A percentile compares a stretch with the other conserved stretches of the same genome.
Evolutionary conservation across 495 filamentous ascomycete species (phyloP).

Genomic region (Podospora conica): DNA sequence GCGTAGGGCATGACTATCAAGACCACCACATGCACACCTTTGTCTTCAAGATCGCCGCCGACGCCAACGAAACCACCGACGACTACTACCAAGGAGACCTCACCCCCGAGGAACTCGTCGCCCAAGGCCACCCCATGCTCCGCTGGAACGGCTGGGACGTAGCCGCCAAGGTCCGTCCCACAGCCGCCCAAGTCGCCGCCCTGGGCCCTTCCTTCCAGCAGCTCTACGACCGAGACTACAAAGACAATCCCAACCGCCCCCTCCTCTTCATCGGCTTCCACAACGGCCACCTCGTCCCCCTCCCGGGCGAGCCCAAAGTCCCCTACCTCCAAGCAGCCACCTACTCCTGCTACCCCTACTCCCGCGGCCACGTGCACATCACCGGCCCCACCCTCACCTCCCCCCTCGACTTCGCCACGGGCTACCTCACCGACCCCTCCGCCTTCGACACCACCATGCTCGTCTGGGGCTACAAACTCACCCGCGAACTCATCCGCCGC

Average conservation of each 20-base stretch:
- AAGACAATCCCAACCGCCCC: constrained; percentile 31
- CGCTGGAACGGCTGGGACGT: constrained; percentile 47
- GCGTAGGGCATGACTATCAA: constrained; percentile 46
- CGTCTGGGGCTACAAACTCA: constrained; percentile 49
- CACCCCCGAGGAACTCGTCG: constrained; percentile 18
- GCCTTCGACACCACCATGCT: constrained; percentile 39
- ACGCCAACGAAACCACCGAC: constrained; percentile 34
- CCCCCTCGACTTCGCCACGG: constrained; percentile 35
- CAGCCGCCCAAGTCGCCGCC: constrained; percentile 33
- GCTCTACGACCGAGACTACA: constrained; percentile 43
- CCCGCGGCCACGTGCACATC: constrained; percentile 53
- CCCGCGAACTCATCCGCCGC: constrained; percentile 50
- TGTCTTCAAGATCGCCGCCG: constrained; percentile 27
- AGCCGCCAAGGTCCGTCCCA: constrained; percentile 37
- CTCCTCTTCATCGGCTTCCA: constrained; percentile 30
- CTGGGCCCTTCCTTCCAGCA: constrained; percentile 38
- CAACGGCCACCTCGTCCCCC: constrained; percentile 13
- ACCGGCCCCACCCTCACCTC: constrained; percentile 32
- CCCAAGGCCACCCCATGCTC: constrained; percentile 26
- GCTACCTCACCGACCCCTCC: constrained; percentile 38
- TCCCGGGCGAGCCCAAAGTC: not conserved
- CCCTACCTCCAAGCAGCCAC: constrained; percentile 23
- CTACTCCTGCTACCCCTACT: constrained; percentile 49
- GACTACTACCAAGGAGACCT: constrained; percentile 21
- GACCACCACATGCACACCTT: constrained; percentile 40